Evolutionary conservation across 2,329 filamentous ascomycete species (phyloP).

Genomic region (Ophiostoma montium): DNA sequence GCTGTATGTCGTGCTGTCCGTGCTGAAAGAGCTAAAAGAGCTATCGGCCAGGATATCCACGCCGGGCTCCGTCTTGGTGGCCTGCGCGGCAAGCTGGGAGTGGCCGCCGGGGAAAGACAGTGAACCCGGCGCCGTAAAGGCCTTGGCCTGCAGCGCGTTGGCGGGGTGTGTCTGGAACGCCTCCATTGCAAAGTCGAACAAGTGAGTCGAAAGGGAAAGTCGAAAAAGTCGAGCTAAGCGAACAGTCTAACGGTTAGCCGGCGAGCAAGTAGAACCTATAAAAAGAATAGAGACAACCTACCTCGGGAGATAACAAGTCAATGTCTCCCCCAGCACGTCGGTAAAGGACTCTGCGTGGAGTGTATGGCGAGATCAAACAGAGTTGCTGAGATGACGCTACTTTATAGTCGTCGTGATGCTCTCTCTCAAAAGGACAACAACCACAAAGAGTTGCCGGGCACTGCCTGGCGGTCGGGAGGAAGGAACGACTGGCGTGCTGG

Average conservation of each 20-base stretch:
- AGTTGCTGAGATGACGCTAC: too few species aligned
- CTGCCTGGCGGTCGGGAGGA: too few species aligned
- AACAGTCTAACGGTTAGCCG: too few species aligned
- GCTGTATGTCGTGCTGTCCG: too few species aligned
- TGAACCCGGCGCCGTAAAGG: slow-evolving; percentile 84
- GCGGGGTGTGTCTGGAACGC: slow-evolving; percentile 81
- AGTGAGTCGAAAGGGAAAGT: too few species aligned
- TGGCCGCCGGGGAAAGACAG: slow-evolving; percentile 81
- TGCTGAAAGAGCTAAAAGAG: too few species aligned
- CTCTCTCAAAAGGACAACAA: too few species aligned
- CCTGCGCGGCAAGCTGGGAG: slow-evolving; percentile 42
- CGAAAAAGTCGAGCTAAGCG: too few species aligned
- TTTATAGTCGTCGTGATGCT: too few species aligned
- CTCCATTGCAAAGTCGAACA: slow-evolving; percentile 45
- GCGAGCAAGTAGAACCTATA: too few species aligned
- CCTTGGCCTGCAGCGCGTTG: slow-evolving; percentile 85
- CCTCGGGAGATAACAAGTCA: slow-evolving; percentile 92
- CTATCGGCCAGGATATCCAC: not conserved
- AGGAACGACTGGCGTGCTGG: too few species aligned
- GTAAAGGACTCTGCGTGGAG: not conserved
- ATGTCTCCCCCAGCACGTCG: slow-evolving; percentile 68
- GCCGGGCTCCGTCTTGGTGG: not conserved
- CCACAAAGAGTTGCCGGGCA: too few species aligned
- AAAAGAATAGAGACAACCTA: not conserved
- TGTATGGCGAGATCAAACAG: not conserved